Conservation (phyloP, 768 basidiomycete species). For the Phylloporus scabripes region DNA sequence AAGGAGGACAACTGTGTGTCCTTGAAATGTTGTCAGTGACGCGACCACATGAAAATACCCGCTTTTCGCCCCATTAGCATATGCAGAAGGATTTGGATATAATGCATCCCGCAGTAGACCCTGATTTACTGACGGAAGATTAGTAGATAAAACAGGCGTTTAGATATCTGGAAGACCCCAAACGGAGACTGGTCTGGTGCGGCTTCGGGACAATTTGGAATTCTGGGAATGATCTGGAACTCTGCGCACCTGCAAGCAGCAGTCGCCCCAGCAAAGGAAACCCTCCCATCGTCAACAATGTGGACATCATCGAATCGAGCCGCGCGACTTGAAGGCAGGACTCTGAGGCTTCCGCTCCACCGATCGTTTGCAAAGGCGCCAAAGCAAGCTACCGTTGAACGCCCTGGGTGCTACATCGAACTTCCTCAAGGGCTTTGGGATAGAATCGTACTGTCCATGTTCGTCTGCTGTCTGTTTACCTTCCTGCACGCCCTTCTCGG, state of each 20-base stretch:
- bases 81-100: too few relatives aligned
- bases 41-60: too few relatives aligned
- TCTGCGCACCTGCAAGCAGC: neutral
- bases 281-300: conserved; percentile 13
- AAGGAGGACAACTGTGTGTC: too few relatives aligned
- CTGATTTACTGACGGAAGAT: too few relatives aligned
- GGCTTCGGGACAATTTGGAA: neutral
- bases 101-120: too few relatives aligned
- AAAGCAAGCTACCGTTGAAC: neutral
- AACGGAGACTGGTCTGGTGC: neutral
- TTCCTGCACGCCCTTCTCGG: conserved; percentile 27
- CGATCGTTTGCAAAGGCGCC: neutral
- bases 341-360: neutral
- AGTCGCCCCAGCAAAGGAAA: neutral
- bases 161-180: neutral
- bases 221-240: neutral
- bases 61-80: too few relatives aligned
- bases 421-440: conserved; percentile 17
- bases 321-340: neutral
- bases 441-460: conserved; percentile 20
- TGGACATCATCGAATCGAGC: neutral
- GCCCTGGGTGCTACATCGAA: neutral
- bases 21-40: too few relatives aligned
- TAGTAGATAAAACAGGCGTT: neutral
- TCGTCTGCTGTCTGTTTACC: conserved; percentile 19